Evolutionary conservation across 2,329 filamentous ascomycete genomes (phyloP), one percentile per base, ranked within the genome.

Genomic region (Calonectria naviculata): DNA sequence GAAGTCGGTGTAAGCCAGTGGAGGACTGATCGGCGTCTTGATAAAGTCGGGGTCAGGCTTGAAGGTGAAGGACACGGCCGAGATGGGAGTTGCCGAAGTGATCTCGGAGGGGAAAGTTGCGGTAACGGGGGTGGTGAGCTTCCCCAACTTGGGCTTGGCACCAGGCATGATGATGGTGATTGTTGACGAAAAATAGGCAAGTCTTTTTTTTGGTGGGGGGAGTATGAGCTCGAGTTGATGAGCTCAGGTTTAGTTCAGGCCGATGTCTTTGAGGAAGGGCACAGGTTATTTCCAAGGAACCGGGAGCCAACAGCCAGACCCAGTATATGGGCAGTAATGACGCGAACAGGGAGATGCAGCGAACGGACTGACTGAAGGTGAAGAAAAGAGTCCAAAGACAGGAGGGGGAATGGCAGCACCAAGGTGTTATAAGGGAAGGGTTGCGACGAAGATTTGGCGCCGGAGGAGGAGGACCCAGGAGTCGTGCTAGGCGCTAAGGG

Each of bases 21-120:
- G 96, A 64, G 96, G 96, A 63, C 94, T 97, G 82, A 98, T 97
- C 60, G 95, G 95, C 5, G 95, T 98, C 84, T 95, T 96, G 86
- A 95, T 90, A 77, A 89, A 88, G 68, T 87, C 86, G 9, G 85
- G 81, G 38, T 84, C 85, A 10, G 85, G 83, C 73, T 83, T 84
- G 74, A 80, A 82, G 47, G 79, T 76, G 70, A 83, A 83, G 36
- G 80, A 83, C 69, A 83, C 80, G 69, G 83, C 86, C 72, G 81
- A 91, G 79, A 93, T 87, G 60, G 94, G 94, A 74, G 92, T 95
- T 75, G 89, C 87, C 76, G 91, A 92, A 70, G 88, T 87, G 75
- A 88, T 87, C 82, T 87, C 88, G 78, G 83, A 93, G 34, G 89
- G 89, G 78, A 92, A 93, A 64, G 88, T 90, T 73, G 89, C 88